A percentile compares a stretch with the other conserved stretches of the same genome.
Conservation (phyloP, 257 asterid genomes). For the Solanum chilense region DNA sequence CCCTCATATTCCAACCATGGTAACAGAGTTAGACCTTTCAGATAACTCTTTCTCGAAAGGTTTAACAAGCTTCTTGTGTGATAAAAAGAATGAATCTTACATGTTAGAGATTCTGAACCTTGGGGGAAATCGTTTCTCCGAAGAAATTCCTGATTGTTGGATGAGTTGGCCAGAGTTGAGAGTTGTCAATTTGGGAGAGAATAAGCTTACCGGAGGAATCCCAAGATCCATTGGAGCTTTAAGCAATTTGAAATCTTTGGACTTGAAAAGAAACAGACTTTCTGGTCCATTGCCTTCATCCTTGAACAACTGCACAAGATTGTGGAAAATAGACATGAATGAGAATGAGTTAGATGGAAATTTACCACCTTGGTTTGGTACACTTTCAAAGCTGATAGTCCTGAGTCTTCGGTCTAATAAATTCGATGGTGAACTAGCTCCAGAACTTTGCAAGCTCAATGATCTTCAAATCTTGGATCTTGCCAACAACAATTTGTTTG, state of each 20-base stretch:
- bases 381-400: not conserved
- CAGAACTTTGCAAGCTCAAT: slow-evolving; percentile 7
- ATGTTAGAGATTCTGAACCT: not conserved
- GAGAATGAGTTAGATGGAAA: slow-evolving; percentile 13
- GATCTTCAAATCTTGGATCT: slow-evolving; percentile 23
- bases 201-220: slow-evolving; percentile 13
- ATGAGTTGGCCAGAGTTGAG: not conserved
- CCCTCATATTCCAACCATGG: not conserved
- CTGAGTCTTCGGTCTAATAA: slow-evolving; percentile 15
- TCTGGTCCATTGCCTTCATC: slow-evolving; percentile 14
- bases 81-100: not conserved
- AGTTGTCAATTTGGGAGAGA: slow-evolving; percentile 8
- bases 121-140: slow-evolving; percentile 9
- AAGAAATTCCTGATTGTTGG: slow-evolving; percentile 23
- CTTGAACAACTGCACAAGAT: not conserved
- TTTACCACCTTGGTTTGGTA: slow-evolving; percentile 22
- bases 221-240: slow-evolving; percentile 17
- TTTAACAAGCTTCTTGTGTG: slow-evolving; percentile 8
- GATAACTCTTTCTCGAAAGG: slow-evolving; percentile 9
- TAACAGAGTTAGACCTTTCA: slow-evolving; percentile 13
- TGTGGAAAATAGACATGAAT: slow-evolving; percentile 7
- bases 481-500: slow-evolving; percentile 6
- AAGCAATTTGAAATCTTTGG: slow-evolving; percentile 1
- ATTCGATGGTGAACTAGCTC: slow-evolving; percentile 9
- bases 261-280: slow-evolving; percentile 5